Evolutionary conservation across 352 stramenopile species (phyloP), one percentile per base, ranked within the genome.

Genomic region (Globisporangium takayamanum): DNA sequence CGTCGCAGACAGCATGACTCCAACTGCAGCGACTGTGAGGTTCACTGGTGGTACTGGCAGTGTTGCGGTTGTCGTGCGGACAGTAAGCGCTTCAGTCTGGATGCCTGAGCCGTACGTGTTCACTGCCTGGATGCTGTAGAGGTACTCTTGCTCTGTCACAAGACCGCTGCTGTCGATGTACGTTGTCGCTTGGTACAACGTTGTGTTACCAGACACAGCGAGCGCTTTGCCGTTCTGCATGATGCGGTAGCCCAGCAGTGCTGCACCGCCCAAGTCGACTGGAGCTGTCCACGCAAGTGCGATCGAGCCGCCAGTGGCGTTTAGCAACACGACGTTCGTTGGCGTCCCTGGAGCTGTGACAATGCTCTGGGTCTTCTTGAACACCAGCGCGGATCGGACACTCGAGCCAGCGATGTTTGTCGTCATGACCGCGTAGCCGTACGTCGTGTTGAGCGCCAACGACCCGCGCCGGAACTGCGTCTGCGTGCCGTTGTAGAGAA

Each of bases 321-420:
- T 57, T 0, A 44, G 12, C 25, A 41, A 18, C 18, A 8, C 39
- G 0, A 87, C 20, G 1, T 54, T 20, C n/a, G 67, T 68, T 0
- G 78, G 74, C 0, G 60, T 37, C 11, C 61, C 63, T 8, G 79
- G 76, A 5, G 68, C 30, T 14, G 68, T 70, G 52, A 68, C n/a
- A 0, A 12, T 51, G 3, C 30, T 42, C 26, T 57, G 50, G 0
- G 76, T 89, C 30, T 44, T 58, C 12, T 47, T 63, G 45, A 53
- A 55, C 0, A 80, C 50, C 1, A 62, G 1, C 0, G 47, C 14
- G 25, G 64, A 83, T 6, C 22, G 48, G 5, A 22, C 3, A 51
- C 76, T 86, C 6, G 70, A 68, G 8, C 79, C 79, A 10, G 57
- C 68, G 1, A 57, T 51, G 59, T 89, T 89, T 42, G 59, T 78